A percentile compares a stretch with the other conserved stretches of the same genome.
These are phyloP conservation scores for Cicer judaicum DNA, from an alignment of 306 rosid genomes.

Conservation along the genomic window DNA sequence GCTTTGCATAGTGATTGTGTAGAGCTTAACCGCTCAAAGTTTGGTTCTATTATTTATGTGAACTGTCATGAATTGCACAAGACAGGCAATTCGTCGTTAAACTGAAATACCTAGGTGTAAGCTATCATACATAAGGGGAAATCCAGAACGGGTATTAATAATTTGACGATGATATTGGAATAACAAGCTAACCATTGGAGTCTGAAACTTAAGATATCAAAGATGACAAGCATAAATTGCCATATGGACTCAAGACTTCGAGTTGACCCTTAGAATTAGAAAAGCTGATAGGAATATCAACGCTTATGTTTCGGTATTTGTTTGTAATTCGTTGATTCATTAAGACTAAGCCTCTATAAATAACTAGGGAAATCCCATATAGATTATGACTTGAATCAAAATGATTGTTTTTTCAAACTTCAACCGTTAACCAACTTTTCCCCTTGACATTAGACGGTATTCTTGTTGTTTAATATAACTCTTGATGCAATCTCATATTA, in stretches of 20 bases:
- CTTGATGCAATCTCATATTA: too few species aligned
- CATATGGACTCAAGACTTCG: background rate
- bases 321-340: too few species aligned
- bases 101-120: background rate
- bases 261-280: background rate
- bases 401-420: too few species aligned
- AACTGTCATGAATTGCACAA: constrained; percentile 8
- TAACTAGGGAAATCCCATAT: too few species aligned
- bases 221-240: background rate
- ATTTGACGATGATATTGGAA: background rate
- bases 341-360: background rate
- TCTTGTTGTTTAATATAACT: too few species aligned
- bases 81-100: background rate
- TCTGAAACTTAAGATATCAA: background rate
- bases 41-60: constrained; percentile 44
- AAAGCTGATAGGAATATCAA: too few species aligned
- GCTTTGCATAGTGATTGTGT: constrained; percentile 49
- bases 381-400: too few species aligned
- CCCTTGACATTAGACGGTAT: too few species aligned
- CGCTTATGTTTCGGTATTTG: too few species aligned
- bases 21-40: constrained; percentile 41
- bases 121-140: background rate
- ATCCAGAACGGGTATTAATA: background rate
- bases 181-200: background rate
- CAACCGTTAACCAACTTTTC: too few species aligned